Conservation (phyloP, 306 rosid genomes). For the Luffa aegyptiaca region DNA sequence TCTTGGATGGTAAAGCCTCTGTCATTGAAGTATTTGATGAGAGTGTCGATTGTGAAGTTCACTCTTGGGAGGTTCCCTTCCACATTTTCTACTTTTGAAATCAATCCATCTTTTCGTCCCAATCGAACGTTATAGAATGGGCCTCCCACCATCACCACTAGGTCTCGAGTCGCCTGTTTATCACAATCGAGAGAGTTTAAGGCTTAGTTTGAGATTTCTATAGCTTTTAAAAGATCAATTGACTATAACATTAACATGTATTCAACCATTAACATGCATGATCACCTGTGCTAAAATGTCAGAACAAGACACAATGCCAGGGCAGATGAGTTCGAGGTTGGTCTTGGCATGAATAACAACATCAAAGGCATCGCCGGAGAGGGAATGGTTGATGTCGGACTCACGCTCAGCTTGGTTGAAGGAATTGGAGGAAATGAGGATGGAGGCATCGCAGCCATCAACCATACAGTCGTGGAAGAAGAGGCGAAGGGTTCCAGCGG, state of each 20-base stretch:
- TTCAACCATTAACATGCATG: too few species aligned
- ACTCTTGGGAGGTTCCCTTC: background rate
- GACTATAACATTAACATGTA: too few species aligned
- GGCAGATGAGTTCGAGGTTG: background rate
- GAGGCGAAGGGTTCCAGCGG: conserved; percentile 7
- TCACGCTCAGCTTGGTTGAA: conserved; percentile 5
- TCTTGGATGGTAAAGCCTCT: conserved; percentile 6
- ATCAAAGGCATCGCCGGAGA: background rate
- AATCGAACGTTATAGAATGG: background rate
- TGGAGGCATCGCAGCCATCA: background rate
- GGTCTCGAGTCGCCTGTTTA: background rate
- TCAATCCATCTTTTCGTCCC: background rate
- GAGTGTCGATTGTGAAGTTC: background rate
- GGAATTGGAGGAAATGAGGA: conserved; percentile 2
- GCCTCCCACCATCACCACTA: conserved; percentile 4
- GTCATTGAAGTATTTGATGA: background rate
- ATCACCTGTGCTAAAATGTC: conserved; percentile 6
- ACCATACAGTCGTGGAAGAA: conserved; percentile 11
- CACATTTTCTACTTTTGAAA: background rate
- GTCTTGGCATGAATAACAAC: conserved; percentile 4
- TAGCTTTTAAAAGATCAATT: too few species aligned
- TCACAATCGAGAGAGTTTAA: too few species aligned
- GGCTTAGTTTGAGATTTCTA: too few species aligned
- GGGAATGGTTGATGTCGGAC: conserved; percentile 7
- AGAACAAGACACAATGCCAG: conserved; percentile 4